phyloP scores from a whole-genome alignment of 306 rosid genomes.

The Quercus agrifolia region DNA sequence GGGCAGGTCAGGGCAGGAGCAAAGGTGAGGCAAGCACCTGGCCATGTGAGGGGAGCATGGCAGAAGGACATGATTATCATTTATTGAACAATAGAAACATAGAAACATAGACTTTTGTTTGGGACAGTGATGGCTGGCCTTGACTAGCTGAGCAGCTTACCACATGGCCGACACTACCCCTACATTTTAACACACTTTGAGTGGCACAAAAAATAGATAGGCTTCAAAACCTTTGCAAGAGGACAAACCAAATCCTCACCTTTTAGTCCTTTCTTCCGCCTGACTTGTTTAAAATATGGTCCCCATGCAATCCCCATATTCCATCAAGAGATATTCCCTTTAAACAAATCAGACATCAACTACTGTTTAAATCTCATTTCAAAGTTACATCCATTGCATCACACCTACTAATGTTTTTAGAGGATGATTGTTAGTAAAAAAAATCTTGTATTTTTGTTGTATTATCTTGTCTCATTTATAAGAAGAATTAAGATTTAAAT shows the following conservation, averaged over 20 bases:
- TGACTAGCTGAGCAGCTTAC: conserved; percentile 21
- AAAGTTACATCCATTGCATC: no score
- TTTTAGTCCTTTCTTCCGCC: not conserved
- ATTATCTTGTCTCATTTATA: no score
- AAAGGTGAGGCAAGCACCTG: conserved; percentile 23
- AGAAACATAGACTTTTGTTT: conserved; percentile 11
- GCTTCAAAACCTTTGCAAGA: conserved; percentile 7
- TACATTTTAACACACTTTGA: conserved; percentile 30
- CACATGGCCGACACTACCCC: conserved; percentile 65
- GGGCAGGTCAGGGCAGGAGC: not conserved
- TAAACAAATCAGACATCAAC: conserved; percentile 14
- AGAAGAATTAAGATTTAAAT: no score
- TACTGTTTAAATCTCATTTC: conserved; percentile 17
- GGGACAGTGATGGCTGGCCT: conserved; percentile 24
- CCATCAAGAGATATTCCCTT: conserved; percentile 42
- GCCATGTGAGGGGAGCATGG: conserved; percentile 27
- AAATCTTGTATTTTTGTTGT: no score
- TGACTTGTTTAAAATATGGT: conserved; percentile 16
- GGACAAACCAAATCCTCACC: conserved; percentile 18
- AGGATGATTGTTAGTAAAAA: no score
- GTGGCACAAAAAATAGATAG: conserved; percentile 21
- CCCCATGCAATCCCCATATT: conserved; percentile 51
- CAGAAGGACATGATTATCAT: conserved; percentile 31
- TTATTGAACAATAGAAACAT: conserved; percentile 13
- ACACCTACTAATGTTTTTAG: no score